A percentile compares a stretch with the other conserved stretches of the same genome.
phyloP scores from a whole-genome alignment of 2,329 filamentous ascomycete species.

The Talaromyces atroroseus region DNA sequence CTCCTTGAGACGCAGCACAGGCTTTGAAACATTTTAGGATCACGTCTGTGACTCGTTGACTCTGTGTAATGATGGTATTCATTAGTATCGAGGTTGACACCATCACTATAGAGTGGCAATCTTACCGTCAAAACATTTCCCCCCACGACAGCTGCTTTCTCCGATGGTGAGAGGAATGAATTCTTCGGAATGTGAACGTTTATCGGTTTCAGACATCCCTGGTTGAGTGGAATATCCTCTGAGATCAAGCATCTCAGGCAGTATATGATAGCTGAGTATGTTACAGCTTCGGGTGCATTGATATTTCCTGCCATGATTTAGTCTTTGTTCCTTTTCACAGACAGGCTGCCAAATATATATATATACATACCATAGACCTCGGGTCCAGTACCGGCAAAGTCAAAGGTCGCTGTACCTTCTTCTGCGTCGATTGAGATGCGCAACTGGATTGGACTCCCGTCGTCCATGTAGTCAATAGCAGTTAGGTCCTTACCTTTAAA shows the following conservation, averaged over 20 bases:
- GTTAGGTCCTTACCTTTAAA: constrained; percentile 61
- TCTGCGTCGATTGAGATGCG: constrained; percentile 65
- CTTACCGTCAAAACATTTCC: constrained; percentile 67
- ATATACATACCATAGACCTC: constrained; percentile 60
- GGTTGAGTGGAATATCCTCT: constrained; percentile 74
- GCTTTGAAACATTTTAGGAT: constrained; percentile 70
- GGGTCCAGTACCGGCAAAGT: constrained; percentile 70
- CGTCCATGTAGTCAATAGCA: constrained; percentile 75
- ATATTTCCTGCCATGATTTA: constrained; percentile 50
- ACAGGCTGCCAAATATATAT: too few relatives aligned
- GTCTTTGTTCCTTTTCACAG: neutral
- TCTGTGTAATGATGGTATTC: constrained; percentile 23
- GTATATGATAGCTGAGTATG: constrained; percentile 76
- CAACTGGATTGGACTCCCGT: constrained; percentile 70
- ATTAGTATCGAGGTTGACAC: neutral
- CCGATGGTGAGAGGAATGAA: constrained; percentile 66
- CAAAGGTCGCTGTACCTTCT: constrained; percentile 67
- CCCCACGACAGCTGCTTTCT: constrained; percentile 69
- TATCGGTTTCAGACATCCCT: constrained; percentile 72
- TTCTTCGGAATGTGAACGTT: constrained; percentile 63
- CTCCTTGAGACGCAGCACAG: constrained; percentile 68
- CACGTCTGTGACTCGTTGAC: constrained; percentile 70
- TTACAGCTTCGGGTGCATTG: constrained; percentile 72
- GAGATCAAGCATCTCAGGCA: constrained; percentile 69
- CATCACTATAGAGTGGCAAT: neutral